Conservation (phyloP, 176 grass and related monocot genomes). For the Hyparrhenia diplandra region DNA sequence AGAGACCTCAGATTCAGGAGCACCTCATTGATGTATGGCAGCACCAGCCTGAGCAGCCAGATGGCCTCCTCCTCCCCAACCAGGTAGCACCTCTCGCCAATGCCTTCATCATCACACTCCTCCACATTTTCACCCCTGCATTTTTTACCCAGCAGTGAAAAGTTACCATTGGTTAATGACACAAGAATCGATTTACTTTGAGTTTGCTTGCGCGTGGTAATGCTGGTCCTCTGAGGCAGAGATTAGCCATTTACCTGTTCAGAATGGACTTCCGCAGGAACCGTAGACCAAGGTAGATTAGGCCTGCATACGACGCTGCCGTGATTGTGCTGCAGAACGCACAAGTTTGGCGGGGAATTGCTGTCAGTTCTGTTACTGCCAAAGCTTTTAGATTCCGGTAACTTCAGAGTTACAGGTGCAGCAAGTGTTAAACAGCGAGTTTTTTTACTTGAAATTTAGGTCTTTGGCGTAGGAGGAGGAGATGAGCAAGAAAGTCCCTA, state of each 20-base stretch:
- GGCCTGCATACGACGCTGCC: slow-evolving; percentile 70
- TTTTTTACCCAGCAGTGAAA: too few species aligned
- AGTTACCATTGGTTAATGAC: background rate
- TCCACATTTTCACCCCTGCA: slow-evolving; percentile 57
- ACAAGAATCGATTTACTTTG: background rate
- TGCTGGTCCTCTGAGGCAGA: background rate
- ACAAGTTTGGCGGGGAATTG: background rate
- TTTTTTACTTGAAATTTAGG: slow-evolving; percentile 87
- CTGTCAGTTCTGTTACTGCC: background rate
- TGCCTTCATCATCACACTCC: slow-evolving; percentile 39
- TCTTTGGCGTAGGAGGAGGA: slow-evolving; percentile 85
- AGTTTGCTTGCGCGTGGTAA: background rate
- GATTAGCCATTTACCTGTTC: slow-evolving; percentile 47
- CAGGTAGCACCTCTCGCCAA: slow-evolving; percentile 38
- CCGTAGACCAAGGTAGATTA: slow-evolving; percentile 76
- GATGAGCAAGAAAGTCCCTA: slow-evolving; percentile 81
- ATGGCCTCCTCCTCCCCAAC: slow-evolving; percentile 95
- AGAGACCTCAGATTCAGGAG: slow-evolving; percentile 62
- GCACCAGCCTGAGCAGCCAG: slow-evolving; percentile 70
- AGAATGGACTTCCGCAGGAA: slow-evolving; percentile 81
- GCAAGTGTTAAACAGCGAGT: slow-evolving; percentile 7
- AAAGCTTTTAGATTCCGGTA: background rate
- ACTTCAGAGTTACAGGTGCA: background rate
- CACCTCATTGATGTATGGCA: slow-evolving; percentile 92
- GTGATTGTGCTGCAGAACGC: slow-evolving; percentile 62